Evolutionary conservation across 1,139 yeast species (phyloP).

Genomic region (Hansenula lynferdii): DNA sequence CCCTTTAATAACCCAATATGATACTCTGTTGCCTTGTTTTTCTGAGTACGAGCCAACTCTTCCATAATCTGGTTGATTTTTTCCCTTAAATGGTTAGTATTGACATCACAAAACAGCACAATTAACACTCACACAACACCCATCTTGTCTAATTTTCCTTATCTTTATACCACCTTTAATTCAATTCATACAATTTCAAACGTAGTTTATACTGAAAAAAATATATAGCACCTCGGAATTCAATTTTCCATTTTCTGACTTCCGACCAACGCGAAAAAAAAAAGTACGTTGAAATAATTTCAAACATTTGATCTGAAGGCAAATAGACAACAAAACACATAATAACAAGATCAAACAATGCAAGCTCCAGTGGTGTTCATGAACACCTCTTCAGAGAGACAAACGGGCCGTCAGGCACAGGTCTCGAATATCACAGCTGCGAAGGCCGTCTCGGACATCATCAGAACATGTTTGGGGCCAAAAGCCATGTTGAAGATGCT

Average conservation of each 20-base stretch:
- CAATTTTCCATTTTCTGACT: too few species aligned
- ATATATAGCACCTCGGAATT: too few species aligned
- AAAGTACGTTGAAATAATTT: too few species aligned
- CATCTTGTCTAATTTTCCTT: neutral
- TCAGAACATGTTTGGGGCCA: constrained; percentile 98
- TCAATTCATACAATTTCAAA: neutral
- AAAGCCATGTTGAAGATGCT: constrained; percentile 99
- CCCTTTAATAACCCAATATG: constrained; percentile 93
- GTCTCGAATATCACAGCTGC: constrained; percentile 97
- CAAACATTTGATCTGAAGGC: neutral
- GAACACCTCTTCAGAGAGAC: constrained; percentile 89
- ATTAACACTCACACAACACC: constrained; percentile 5
- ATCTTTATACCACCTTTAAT: neutral
- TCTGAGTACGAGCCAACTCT: constrained; percentile 92
- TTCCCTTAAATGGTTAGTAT: constrained; percentile 33
- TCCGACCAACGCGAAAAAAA: neutral
- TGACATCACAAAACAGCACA: neutral
- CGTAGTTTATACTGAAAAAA: too few species aligned
- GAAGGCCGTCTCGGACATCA: constrained; percentile 95
- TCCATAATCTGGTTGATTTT: constrained; percentile 88
- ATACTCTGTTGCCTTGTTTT: constrained; percentile 96
- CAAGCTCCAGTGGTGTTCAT: constrained; percentile 74
- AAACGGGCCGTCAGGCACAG: constrained; percentile 97
- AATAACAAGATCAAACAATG: constrained; percentile 29
- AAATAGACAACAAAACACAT: neutral